Evolutionary conservation across 169 alveolate genomes (phyloP), one percentile per base, ranked within the genome.

Genomic region (Plasmodium fragile): DNA sequence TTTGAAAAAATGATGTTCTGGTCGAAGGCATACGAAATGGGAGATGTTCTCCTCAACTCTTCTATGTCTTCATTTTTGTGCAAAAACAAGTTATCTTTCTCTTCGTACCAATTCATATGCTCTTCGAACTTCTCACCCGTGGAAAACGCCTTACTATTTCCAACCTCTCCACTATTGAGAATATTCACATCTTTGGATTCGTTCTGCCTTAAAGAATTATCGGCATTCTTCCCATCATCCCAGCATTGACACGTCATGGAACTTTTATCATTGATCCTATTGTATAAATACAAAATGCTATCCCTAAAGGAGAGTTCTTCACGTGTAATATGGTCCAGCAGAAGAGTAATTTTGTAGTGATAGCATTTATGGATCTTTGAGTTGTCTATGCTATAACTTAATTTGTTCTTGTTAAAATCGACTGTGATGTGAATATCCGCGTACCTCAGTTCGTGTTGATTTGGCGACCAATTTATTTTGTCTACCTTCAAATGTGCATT

Each of bases 341-440:
- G 16, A n/a, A 34, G 43, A 7, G 69, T 89, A 65, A 89, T 77
- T 78, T 72, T 89, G 16, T 36, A 78, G 72, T 79, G 72, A 59
- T 89, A 55, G 72, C 94, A 89, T 89, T 89, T 89, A 79, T 89
- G 94, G 10, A 89, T 36, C 30, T 89, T 89, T 1, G 94, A 78
- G 18, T 89, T 78, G 18, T 89, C 94, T 59, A 89, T 39, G 30
- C 83, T 89, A 28, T 78, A 89, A 53, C 28, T 34, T 39, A 41
- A 89, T 41, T 41, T 16, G 41, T 89, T 79, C 72, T 59, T 78
- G 32, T 49, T 78, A 69, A 89, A 89, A 69, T 89, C 94, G 28
- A 89, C 81, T 25, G 16, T 79, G 32, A 79, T 45, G 45, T 65
- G 52, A 79, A 89, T 89, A 55, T 89, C 94, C 30, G 52, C 39